These are phyloP conservation scores for Corchorus capsularis DNA, from an alignment of 345 rosid genomes.

Conservation along the genomic window DNA sequence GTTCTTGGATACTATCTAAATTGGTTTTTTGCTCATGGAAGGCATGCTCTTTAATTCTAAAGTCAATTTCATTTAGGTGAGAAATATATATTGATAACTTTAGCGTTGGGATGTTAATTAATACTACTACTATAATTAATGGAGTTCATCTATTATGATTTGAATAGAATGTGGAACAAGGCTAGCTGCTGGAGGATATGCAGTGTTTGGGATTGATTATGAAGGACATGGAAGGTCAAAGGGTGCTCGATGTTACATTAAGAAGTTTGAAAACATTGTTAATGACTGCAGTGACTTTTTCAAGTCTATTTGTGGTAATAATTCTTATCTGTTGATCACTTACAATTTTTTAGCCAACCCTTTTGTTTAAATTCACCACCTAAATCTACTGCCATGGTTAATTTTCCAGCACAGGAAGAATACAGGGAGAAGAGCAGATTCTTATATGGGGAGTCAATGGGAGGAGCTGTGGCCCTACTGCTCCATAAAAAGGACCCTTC, in stretches of 20 bases:
- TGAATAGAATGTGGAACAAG: constrained; percentile 77
- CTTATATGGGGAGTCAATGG: constrained; percentile 98
- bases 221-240: constrained; percentile 89
- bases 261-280: constrained; percentile 66
- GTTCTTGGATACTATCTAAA: not conserved
- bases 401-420: constrained; percentile 58
- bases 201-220: constrained; percentile 88
- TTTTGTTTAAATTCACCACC: not conserved
- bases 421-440: constrained; percentile 78
- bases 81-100: not conserved
- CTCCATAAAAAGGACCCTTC: constrained; percentile 81
- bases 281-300: constrained; percentile 76
- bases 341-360: not conserved
- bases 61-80: too few species aligned
- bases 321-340: too few species aligned
- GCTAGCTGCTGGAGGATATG: constrained; percentile 72
- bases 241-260: constrained; percentile 93
- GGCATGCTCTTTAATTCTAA: not conserved
- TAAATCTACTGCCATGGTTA: not conserved
- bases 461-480: constrained; percentile 88
- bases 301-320: constrained; percentile 67
- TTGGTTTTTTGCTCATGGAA: not conserved
- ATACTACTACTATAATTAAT: not conserved
- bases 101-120: not conserved
- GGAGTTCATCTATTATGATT: constrained; percentile 4